Evolutionary conservation across 1,139 yeast species (phyloP).

Genomic region (Yarrowia galli): DNA sequence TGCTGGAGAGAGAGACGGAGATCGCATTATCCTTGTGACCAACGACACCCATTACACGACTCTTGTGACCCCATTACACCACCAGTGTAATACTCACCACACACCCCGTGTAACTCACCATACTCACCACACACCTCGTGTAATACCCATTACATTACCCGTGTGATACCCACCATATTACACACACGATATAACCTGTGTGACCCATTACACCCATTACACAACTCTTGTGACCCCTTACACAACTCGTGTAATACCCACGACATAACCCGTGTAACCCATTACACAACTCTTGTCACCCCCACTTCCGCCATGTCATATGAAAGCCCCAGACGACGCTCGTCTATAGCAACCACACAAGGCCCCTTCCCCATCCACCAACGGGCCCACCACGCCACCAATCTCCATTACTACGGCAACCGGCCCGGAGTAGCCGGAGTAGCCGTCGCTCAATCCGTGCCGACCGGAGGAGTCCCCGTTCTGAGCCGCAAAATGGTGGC

Average conservation of each 20-base stretch:
- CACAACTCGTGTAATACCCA: neutral
- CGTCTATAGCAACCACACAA: slow-evolving; percentile 32
- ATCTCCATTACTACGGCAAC: slow-evolving; percentile 35
- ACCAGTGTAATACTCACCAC: neutral
- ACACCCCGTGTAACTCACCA: neutral
- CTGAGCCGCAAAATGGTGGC: slow-evolving; percentile 71
- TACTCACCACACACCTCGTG: neutral
- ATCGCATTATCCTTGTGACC: too few species aligned
- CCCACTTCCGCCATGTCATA: slow-evolving; percentile 21
- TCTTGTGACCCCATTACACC: neutral
- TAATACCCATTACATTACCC: neutral
- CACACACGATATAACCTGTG: neutral
- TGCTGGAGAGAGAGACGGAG: too few species aligned
- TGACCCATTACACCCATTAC: neutral
- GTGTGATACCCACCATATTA: neutral
- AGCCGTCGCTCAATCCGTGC: slow-evolving; percentile 11
- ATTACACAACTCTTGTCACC: neutral
- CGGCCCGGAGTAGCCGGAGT: slow-evolving; percentile 20
- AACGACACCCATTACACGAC: neutral
- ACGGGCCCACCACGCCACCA: slow-evolving; percentile 36
- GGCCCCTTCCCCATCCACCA: slow-evolving; percentile 38
- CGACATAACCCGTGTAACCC: neutral
- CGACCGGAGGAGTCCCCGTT: slow-evolving; percentile 33
- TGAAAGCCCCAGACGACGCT: slow-evolving; percentile 31
- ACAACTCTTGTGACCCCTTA: neutral